A percentile compares a stretch with the other conserved stretches of the same genome.
phyloP scores from a whole-genome alignment of 2,329 filamentous ascomycete species.

The Fusarium sp. region DNA sequence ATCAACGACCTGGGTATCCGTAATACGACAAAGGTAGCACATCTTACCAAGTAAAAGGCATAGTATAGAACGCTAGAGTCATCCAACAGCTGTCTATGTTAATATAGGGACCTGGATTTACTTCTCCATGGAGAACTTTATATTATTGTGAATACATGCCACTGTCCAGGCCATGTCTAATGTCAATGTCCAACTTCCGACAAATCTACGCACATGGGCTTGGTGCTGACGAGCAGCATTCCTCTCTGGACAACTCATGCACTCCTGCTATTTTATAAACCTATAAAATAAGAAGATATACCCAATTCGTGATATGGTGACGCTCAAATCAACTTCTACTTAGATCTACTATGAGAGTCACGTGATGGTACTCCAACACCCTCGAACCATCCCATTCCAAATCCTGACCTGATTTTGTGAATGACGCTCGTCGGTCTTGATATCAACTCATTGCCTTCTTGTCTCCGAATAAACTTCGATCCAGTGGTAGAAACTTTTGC shows the following conservation, averaged over 20 bases:
- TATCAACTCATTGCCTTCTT: conserved; percentile 2
- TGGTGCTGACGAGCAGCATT: no score
- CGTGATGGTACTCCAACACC: conserved; percentile 17
- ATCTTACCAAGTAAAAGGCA: no score
- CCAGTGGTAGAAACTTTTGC: neutral
- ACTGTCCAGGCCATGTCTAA: neutral
- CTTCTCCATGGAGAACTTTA: neutral
- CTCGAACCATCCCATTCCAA: neutral
- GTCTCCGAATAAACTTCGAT: neutral
- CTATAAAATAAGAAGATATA: no score
- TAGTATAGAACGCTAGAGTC: neutral
- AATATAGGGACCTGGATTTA: neutral
- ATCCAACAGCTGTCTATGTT: neutral
- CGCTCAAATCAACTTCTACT: neutral
- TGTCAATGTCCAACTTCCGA: no score
- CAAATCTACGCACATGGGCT: no score
- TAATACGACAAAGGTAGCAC: neutral
- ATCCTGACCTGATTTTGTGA: conserved; percentile 21
- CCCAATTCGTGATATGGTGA: neutral
- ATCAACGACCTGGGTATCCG: neutral
- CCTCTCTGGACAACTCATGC: no score
- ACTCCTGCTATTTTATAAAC: neutral
- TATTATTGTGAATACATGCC: neutral
- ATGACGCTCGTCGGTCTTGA: conserved; percentile 20
- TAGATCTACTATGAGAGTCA: neutral